Conservation (phyloP, 2,329 filamentous ascomycete genomes). For the Exophiala dermatitidis region DNA sequence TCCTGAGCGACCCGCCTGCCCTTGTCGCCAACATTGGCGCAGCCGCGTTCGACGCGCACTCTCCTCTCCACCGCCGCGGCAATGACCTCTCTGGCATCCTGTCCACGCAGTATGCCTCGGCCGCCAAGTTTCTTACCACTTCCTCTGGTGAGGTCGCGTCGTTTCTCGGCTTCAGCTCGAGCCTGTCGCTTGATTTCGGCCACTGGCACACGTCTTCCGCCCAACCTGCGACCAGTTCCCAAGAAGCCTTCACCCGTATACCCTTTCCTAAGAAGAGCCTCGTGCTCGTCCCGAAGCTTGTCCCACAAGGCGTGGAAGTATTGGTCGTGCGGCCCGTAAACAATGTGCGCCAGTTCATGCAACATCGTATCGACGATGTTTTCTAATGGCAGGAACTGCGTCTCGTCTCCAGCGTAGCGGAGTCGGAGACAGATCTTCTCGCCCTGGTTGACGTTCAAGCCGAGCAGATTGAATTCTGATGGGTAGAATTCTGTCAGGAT, state of each 20-base stretch:
- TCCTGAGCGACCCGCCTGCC: constrained; percentile 61
- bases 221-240: constrained; percentile 64
- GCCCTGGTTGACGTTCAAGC: constrained; percentile 71
- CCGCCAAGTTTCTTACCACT: constrained; percentile 70
- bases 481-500: constrained; percentile 83
- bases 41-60: constrained; percentile 61
- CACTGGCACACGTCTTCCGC: constrained; percentile 57
- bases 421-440: constrained; percentile 75
- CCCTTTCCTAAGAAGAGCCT: constrained; percentile 67
- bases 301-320: constrained; percentile 84
- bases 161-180: constrained; percentile 65
- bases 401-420: constrained; percentile 65
- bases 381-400: constrained; percentile 72
- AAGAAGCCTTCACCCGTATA: constrained; percentile 89
- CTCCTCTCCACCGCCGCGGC: constrained; percentile 64
- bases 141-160: constrained; percentile 48
- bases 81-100: constrained; percentile 66
- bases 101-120: constrained; percentile 46
- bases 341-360: constrained; percentile 85
- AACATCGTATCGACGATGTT: constrained; percentile 83
- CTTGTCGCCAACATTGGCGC: constrained; percentile 63
- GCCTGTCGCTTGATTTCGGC: constrained; percentile 70
- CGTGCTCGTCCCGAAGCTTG: constrained; percentile 77
- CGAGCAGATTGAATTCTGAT: constrained; percentile 63
- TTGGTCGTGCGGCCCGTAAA: constrained; percentile 72